A percentile compares a stretch with the other conserved stretches of the same genome.
phyloP scores from a whole-genome alignment of 2,329 filamentous ascomycete genomes.

The Epichloe hybrida region DNA sequence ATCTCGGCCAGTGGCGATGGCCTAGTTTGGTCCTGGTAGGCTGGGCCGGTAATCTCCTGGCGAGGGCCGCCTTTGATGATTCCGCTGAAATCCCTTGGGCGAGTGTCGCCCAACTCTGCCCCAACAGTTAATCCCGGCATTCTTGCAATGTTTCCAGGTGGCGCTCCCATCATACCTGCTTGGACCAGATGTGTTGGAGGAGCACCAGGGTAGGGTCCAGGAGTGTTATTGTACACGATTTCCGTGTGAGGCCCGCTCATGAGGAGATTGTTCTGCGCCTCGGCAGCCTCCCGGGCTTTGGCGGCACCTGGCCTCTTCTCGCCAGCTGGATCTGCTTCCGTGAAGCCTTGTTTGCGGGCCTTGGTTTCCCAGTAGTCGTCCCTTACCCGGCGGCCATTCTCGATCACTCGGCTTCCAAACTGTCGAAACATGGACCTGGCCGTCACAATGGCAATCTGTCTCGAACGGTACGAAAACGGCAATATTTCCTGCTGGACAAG shows the following conservation, averaged over 20 bases:
- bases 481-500: conserved; percentile 89
- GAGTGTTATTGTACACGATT: conserved; percentile 73
- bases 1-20: conserved; percentile 66
- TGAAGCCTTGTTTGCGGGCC: conserved; percentile 93
- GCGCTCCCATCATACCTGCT: conserved; percentile 54
- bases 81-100: conserved; percentile 68
- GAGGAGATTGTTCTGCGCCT: conserved; percentile 49
- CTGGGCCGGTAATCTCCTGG: conserved; percentile 75
- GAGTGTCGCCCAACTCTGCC: conserved; percentile 63
- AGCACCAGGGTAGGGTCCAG: conserved; percentile 50
- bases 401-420: conserved; percentile 88
- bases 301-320: conserved; percentile 90
- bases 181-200: conserved; percentile 57
- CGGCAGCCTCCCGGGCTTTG: conserved; percentile 73
- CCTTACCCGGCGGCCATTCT: conserved; percentile 76
- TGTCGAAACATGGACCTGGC: conserved; percentile 97
- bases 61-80: conserved; percentile 66
- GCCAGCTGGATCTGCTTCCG: conserved; percentile 86
- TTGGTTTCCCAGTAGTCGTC: conserved; percentile 99
- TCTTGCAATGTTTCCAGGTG: conserved; percentile 52
- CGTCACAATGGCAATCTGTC: conserved; percentile 96
- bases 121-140: conserved; percentile 76
- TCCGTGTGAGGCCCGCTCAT: conserved; percentile 63
- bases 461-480: conserved; percentile 94
- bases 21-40: conserved; percentile 79